Evolutionary conservation across 108 stramenopile species (phyloP), one percentile per base, ranked within the genome.

Genomic region (Cyclotella baltica): DNA sequence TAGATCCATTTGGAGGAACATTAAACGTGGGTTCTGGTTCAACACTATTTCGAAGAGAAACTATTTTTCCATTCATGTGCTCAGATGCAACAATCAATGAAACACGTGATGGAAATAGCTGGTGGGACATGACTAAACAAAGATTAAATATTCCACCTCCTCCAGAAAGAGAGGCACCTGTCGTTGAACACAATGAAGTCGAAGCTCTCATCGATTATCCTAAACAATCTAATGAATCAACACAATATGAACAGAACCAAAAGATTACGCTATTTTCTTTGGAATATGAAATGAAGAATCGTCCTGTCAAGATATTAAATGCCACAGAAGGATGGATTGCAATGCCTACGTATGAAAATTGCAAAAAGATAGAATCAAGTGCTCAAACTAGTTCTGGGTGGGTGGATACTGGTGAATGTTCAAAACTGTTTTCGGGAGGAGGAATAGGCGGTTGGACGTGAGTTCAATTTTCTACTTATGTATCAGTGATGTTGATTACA

Each of bases 11-110:
- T 35, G 52, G 62, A 51, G 85, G 83, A 13, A 34, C 73, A 13
- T 63, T 92, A n/a, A 87, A 87, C 76, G 83, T 94, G 0, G 93
- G 93, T 19, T 58, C 77, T 28, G 89, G 87, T 20, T 88, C 89
- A 28, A 68, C 87, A 9, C 48, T 94, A 56, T 70, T 89, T 36
- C 84, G 93, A 37, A 67, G 90, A 43, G 91, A 91, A 67, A 67
- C 66, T 43, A 84, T 88, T 70, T 67, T 88, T 23, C 88, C 90
- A 1, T 62, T 83, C 29, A 57, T 87, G 6, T 71, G 72, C 13
- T 53, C 61, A 8, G 69, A 40, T 73, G 23, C 31, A 25, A 3
- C 56, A 22, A 29, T 6, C 16, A n/a, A 20, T 16, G 29, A 23
- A 34, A 9, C 0, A 50, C 3, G 16, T 31, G 38, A 16, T 38